Evolutionary conservation across 179 eudicot species (phyloP), one percentile per base, ranked within the genome.

Genomic region (Beta lomatogona): DNA sequence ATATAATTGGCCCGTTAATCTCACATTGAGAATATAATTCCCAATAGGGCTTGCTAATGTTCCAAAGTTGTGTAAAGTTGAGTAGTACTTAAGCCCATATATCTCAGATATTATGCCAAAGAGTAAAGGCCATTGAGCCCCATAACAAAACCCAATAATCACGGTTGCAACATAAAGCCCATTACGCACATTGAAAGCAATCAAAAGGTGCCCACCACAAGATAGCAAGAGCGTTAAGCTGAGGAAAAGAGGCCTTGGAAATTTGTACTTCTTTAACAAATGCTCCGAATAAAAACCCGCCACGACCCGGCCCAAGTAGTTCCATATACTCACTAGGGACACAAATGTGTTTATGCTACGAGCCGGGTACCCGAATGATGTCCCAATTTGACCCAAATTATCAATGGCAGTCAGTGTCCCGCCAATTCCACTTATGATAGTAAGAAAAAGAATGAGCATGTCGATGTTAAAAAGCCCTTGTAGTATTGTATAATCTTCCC

Each of bases 41-140:
- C 87, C 87, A 4, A 85, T 78, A 54, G 87, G 85, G 55, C 87
- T 85, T 12, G 87, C 87, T 5, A 85, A 76, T 9, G 83, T 80
- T 28, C 87, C 87, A 70, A 82, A 85, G 28, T 85, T 85, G 77
- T 81, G 82, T 13, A 85, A 73, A 3, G 87, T 85, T 75, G 87
- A 85, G 61, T 85, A 85, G 22, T 85, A 85, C 21, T 85, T 85
- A 1, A 85, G 78, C 3, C 87, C 87, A 71, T 81, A 85, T 41
- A 85, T 66, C 69, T 85, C 87, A 0, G 87, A 85, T 28, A 85
- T 85, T 21, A 85, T 82, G 1, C 84, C 83, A 58, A 81, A 85
- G 1, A 85, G 82, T n/a, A 85, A 63, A 1, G 87, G 81, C 63
- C 84, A 80, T 70, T 85, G 87, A 46, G 87, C 87, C 41, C 87